These are phyloP conservation scores for Naganishia randhawae DNA, from an alignment of 768 basidiomycete species.

Conservation along the genomic window DNA sequence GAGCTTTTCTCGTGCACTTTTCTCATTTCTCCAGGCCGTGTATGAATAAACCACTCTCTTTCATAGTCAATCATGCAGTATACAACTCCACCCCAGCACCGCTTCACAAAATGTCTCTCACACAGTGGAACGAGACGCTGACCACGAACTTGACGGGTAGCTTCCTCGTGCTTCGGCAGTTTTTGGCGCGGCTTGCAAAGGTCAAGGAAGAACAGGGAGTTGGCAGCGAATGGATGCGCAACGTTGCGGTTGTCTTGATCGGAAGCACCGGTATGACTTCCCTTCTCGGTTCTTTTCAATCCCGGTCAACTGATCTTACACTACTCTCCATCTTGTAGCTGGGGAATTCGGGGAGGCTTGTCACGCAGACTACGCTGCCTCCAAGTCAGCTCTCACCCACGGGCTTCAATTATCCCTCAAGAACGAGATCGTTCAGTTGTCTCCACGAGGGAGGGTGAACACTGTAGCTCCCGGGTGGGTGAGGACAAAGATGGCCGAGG, in stretches of 20 bases:
- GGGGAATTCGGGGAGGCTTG: slow-evolving; percentile 70
- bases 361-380: slow-evolving; percentile 51
- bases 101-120: slow-evolving; percentile 60
- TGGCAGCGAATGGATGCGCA: slow-evolving; percentile 44
- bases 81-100: slow-evolving; percentile 52
- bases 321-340: slow-evolving; percentile 51
- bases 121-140: slow-evolving; percentile 64
- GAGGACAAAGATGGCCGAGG: slow-evolving; percentile 62
- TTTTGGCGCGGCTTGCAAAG: slow-evolving; percentile 55
- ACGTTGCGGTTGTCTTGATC: slow-evolving; percentile 63
- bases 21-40: neutral
- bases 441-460: slow-evolving; percentile 61
- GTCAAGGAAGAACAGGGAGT: slow-evolving; percentile 53
- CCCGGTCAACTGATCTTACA: neutral
- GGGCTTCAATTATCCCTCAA: slow-evolving; percentile 66
- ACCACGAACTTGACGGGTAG: slow-evolving; percentile 61
- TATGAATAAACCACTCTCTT: slow-evolving; percentile 1
- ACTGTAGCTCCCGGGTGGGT: slow-evolving; percentile 64
- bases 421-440: slow-evolving; percentile 69
- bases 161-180: slow-evolving; percentile 68
- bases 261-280: slow-evolving; percentile 49
- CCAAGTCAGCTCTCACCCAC: slow-evolving; percentile 31
- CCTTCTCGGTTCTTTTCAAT: neutral
- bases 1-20: slow-evolving; percentile 54
- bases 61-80: slow-evolving; percentile 61